Percentiles rank a stretch among this genome's conserved stretches.
phyloP scores from a whole-genome alignment of 805 yeast genomes.

The Saturnispora hagleri region DNA sequence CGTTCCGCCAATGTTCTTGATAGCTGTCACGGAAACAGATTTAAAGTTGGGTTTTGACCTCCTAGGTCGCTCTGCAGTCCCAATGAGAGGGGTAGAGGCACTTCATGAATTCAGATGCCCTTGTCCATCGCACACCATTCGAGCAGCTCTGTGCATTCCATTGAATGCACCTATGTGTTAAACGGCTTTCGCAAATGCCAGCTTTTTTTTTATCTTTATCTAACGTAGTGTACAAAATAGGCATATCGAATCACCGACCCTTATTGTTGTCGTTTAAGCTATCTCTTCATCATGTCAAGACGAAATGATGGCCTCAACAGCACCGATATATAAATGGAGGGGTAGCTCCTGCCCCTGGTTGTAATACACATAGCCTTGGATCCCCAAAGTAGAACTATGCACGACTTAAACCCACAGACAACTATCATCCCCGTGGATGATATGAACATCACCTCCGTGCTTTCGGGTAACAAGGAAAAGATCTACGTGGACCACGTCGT shows the following conservation, averaged over 20 bases:
- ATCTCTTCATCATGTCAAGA: background rate
- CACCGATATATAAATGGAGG: too few species aligned
- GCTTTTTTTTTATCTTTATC: background rate
- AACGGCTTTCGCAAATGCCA: too few species aligned
- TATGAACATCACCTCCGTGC: slow-evolving; percentile 17
- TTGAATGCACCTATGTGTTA: too few species aligned
- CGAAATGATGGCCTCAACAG: background rate
- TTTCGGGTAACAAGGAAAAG: slow-evolving; percentile 18
- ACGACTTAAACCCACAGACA: slow-evolving; percentile 13
- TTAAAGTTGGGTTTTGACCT: background rate
- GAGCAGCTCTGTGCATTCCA: too few species aligned
- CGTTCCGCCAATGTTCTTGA: background rate
- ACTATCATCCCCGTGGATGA: slow-evolving; percentile 22
- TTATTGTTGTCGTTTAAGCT: background rate
- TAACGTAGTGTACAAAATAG: background rate
- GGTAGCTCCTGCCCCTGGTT: too few species aligned
- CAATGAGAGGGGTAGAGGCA: too few species aligned
- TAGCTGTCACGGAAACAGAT: background rate
- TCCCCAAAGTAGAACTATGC: background rate
- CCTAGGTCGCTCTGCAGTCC: too few species aligned
- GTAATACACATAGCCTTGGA: too few species aligned
- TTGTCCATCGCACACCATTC: too few species aligned
- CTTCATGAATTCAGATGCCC: too few species aligned
- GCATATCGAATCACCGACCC: background rate
- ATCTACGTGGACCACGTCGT: slow-evolving; percentile 38